Conservation (phyloP, 2,329 filamentous ascomycete species). For the Diaporthe caulivora region DNA sequence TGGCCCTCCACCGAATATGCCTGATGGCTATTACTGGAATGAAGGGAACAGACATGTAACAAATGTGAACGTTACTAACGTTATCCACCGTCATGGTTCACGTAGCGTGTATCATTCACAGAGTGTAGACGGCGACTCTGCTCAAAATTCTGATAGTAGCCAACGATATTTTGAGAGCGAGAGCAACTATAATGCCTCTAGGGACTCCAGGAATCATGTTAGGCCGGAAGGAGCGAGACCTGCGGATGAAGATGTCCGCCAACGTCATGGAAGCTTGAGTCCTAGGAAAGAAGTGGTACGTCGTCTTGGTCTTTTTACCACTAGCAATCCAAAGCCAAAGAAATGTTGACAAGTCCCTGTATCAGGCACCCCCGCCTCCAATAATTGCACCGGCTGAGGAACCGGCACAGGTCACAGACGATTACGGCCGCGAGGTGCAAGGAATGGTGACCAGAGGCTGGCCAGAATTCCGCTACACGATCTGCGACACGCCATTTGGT, state of each 20-base stretch:
- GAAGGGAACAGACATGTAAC: too few relatives aligned
- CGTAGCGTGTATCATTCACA: too few relatives aligned
- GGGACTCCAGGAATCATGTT: too few relatives aligned
- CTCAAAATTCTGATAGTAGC: too few relatives aligned
- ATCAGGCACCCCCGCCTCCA: not conserved
- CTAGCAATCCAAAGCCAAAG: not conserved
- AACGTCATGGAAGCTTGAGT: not conserved
- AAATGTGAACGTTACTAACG: too few relatives aligned
- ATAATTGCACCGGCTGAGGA: not conserved
- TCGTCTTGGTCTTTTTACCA: not conserved
- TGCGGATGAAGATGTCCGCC: not conserved
- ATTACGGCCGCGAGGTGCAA: not conserved
- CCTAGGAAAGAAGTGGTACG: not conserved
- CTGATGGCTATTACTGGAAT: too few relatives aligned
- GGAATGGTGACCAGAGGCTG: not conserved
- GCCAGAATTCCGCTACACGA: not conserved
- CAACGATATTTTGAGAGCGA: too few relatives aligned
- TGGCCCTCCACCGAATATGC: too few relatives aligned
- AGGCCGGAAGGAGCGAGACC: not conserved
- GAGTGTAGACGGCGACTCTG: too few relatives aligned
- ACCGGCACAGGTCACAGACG: not conserved
- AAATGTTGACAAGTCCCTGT: not conserved
- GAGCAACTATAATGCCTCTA: too few relatives aligned
- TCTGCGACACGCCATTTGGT: conserved; percentile 34
- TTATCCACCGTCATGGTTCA: too few relatives aligned